Conservation (phyloP, 495 filamentous ascomycete species). For the Daldinia decipiens region DNA sequence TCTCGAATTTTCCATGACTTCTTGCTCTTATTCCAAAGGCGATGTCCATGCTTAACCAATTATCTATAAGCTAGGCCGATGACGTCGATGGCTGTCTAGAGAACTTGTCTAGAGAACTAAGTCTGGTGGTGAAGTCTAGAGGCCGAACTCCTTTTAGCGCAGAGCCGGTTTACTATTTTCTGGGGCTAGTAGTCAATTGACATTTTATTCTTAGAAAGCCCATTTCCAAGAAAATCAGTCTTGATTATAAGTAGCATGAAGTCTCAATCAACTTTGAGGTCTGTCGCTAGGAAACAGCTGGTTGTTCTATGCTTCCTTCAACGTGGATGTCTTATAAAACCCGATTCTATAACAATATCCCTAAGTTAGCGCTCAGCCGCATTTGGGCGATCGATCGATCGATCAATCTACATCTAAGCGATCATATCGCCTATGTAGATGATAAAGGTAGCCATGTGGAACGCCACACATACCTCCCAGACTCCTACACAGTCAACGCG, state of each 20-base stretch:
- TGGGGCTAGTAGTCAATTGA: conserved; percentile 22
- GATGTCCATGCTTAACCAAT: conserved; percentile 1
- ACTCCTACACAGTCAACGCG: too few relatives aligned
- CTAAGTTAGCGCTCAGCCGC: conserved; percentile 17
- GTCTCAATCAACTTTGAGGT: not conserved
- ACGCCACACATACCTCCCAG: too few relatives aligned
- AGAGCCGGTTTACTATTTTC: not conserved
- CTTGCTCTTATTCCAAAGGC: conserved; percentile 9
- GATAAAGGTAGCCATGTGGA: conserved; percentile 2
- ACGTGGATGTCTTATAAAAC: conserved; percentile 11
- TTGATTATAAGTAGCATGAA: not conserved
- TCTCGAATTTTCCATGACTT: conserved; percentile 30
- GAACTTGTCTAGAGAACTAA: conserved; percentile 9
- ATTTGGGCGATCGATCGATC: conserved; percentile 35
- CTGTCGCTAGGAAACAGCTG: not conserved
- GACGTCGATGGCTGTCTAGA: conserved; percentile 32
- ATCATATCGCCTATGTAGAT: conserved; percentile 1
- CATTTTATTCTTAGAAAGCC: conserved; percentile 29
- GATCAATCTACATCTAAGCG: conserved; percentile 14
- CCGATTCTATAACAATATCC: conserved; percentile 3
- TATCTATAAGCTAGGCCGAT: conserved; percentile 12
- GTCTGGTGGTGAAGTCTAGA: conserved; percentile 26
- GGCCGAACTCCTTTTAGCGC: conserved; percentile 24
- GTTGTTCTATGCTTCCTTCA: not conserved
- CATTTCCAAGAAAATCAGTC: conserved; percentile 19